A percentile compares a stretch with the other conserved stretches of the same genome.
These are phyloP conservation scores for Penicillium sclerotiorum DNA, from an alignment of 2,329 filamentous ascomycete species.

Conservation along the genomic window DNA sequence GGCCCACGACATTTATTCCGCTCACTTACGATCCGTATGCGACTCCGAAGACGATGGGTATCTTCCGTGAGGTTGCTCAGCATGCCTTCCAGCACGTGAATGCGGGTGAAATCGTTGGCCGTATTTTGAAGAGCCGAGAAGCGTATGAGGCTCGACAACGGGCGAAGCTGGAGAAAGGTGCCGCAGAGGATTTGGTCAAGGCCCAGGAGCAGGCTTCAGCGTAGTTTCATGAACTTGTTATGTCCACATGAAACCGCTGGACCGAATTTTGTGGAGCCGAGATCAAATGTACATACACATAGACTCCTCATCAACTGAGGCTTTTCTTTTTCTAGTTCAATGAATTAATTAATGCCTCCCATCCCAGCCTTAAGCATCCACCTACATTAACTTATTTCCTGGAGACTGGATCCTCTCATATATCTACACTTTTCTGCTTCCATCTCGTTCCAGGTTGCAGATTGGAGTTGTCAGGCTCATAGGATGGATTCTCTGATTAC, in stretches of 20 bases:
- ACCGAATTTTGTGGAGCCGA: no score
- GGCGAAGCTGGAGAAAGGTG: slow-evolving; percentile 84
- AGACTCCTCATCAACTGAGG: no score
- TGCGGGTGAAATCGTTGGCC: slow-evolving; percentile 84
- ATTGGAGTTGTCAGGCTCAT: no score
- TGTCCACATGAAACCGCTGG: not conserved
- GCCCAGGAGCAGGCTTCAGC: slow-evolving; percentile 56
- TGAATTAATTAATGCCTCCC: no score
- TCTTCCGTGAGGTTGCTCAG: slow-evolving; percentile 75
- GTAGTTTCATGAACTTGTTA: slow-evolving; percentile 6
- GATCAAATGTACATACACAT: no score
- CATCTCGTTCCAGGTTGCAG: no score
- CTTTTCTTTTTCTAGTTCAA: no score
- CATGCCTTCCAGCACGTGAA: slow-evolving; percentile 88
- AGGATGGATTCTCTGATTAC: no score
- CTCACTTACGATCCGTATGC: slow-evolving; percentile 77
- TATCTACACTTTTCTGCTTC: no score
- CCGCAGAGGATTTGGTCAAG: slow-evolving; percentile 68
- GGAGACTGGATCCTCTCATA: no score
- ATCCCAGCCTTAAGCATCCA: no score
- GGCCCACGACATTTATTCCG: slow-evolving; percentile 88
- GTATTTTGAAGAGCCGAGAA: slow-evolving; percentile 83
- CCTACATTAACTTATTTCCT: no score
- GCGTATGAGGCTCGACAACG: slow-evolving; percentile 91
- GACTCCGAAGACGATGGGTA: slow-evolving; percentile 76